phyloP scores from a whole-genome alignment of 2,329 filamentous ascomycete genomes.

The Didymellaceae sp. region DNA sequence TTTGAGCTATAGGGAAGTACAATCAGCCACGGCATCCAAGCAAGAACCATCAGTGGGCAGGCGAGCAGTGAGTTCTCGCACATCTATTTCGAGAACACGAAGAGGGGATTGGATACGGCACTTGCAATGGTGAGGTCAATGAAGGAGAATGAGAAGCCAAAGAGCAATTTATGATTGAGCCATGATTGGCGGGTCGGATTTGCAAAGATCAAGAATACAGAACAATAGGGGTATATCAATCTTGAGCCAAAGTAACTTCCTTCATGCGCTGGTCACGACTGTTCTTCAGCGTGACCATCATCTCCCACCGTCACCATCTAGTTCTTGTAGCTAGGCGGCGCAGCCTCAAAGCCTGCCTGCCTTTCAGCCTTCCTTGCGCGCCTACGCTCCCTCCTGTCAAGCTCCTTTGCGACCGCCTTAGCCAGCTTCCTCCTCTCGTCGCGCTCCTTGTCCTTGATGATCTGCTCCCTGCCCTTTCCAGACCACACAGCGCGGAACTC shows the following conservation, averaged over 20 bases:
- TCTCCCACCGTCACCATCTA: constrained; percentile 2
- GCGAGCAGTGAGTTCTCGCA: constrained; percentile 48
- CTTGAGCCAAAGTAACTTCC: constrained; percentile 12
- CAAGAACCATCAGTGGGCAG: constrained; percentile 45
- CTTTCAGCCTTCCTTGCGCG: constrained; percentile 31
- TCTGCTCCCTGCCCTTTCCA: constrained; percentile 34
- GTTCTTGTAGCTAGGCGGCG: constrained; percentile 35
- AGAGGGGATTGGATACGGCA: constrained; percentile 39
- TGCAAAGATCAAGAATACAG: background rate
- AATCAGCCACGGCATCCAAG: constrained; percentile 46
- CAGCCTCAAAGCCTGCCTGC: constrained; percentile 23
- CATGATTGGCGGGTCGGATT: background rate
- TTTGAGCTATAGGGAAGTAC: constrained; percentile 35
- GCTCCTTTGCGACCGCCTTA: constrained; percentile 39
- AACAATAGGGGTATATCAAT: constrained; percentile 16
- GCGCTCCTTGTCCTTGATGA: constrained; percentile 38
- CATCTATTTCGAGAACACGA: constrained; percentile 45
- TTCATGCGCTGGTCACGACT: constrained; percentile 2
- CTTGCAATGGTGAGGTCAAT: constrained; percentile 34
- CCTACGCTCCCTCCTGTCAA: constrained; percentile 36
- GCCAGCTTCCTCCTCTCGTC: constrained; percentile 42
- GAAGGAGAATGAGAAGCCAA: constrained; percentile 33
- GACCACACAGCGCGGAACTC: constrained; percentile 40
- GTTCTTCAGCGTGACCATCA: background rate
- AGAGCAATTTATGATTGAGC: constrained; percentile 29